Conservation (phyloP, 2,329 filamentous ascomycete genomes). For the Aspergillus transmontanensis region DNA sequence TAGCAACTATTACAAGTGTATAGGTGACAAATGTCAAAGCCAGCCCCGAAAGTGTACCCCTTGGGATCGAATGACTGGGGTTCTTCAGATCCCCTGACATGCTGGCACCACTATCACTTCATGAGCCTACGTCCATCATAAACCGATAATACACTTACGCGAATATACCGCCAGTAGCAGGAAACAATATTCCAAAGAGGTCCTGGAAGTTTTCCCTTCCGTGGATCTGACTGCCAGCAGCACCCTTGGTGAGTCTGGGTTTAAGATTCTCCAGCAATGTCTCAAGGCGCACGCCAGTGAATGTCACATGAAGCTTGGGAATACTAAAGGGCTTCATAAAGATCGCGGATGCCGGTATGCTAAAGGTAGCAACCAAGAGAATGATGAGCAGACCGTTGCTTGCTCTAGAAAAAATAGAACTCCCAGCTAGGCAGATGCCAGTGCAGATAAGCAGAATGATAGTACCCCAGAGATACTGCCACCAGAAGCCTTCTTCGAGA, state of each 20-base stretch:
- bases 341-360: constrained; percentile 78
- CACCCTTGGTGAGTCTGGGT: constrained; percentile 65
- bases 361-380: constrained; percentile 72
- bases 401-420: constrained; percentile 75
- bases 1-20: constrained; percentile 72
- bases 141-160: constrained; percentile 44
- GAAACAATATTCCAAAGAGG: constrained; percentile 84
- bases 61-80: constrained; percentile 81
- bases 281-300: constrained; percentile 72
- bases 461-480: constrained; percentile 74
- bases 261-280: constrained; percentile 76
- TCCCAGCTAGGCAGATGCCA: constrained; percentile 75
- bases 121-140: constrained; percentile 58
- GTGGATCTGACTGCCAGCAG: constrained; percentile 62
- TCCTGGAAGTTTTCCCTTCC: constrained; percentile 74
- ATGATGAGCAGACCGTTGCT: constrained; percentile 76
- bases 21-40: constrained; percentile 76
- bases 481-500: constrained; percentile 74
- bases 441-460: constrained; percentile 72
- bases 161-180: constrained; percentile 65
- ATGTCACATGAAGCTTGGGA: constrained; percentile 65
- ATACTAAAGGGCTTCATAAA: constrained; percentile 69
- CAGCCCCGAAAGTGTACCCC: constrained; percentile 79
- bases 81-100: constrained; percentile 87
- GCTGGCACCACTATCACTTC: constrained; percentile 65